Evolutionary conservation across 163 green algal genomes (phyloP).

Genomic region (Prototheca wickerhamii): DNA sequence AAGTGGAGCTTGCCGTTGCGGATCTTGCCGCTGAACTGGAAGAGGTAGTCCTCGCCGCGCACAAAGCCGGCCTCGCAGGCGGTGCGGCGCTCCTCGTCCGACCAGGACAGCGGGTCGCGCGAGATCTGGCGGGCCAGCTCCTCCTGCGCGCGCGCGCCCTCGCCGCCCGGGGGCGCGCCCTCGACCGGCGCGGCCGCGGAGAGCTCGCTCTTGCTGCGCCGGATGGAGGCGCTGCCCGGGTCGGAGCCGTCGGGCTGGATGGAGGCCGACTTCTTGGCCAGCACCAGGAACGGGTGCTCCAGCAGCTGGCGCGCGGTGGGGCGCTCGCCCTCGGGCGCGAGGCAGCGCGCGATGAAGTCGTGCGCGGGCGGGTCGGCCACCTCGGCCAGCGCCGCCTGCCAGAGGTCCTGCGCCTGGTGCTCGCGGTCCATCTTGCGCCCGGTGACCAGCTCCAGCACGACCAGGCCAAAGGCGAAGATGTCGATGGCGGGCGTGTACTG

Average conservation of each 20-base stretch:
- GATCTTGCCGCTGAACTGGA: conserved; percentile 67
- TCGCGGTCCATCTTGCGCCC: conserved; percentile 38
- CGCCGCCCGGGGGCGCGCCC: neutral
- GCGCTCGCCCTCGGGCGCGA: conserved; percentile 43
- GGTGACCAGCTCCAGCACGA: conserved; percentile 61
- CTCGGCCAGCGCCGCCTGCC: conserved; percentile 43
- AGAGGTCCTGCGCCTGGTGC: conserved; percentile 11
- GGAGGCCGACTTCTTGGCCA: neutral
- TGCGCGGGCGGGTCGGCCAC: conserved; percentile 41
- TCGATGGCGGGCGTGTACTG: conserved; percentile 62
- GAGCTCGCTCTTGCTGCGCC: neutral
- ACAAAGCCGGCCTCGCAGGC: conserved; percentile 60
- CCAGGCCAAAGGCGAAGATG: conserved; percentile 87
- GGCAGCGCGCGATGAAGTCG: conserved; percentile 49
- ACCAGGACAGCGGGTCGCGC: neutral
- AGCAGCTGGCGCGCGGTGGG: conserved; percentile 58
- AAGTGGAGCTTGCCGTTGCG: conserved; percentile 71
- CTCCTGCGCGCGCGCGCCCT: no score
- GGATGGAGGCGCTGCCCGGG: neutral
- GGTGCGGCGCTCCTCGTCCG: conserved; percentile 8
- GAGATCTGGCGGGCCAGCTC: neutral
- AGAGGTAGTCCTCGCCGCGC: conserved; percentile 84
- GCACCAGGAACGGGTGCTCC: conserved; percentile 39
- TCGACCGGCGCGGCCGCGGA: no score
- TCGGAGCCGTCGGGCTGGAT: neutral